These are phyloP conservation scores for Nitzschia sp. DNA, from an alignment of 108 stramenopile species.

Conservation along the genomic window DNA sequence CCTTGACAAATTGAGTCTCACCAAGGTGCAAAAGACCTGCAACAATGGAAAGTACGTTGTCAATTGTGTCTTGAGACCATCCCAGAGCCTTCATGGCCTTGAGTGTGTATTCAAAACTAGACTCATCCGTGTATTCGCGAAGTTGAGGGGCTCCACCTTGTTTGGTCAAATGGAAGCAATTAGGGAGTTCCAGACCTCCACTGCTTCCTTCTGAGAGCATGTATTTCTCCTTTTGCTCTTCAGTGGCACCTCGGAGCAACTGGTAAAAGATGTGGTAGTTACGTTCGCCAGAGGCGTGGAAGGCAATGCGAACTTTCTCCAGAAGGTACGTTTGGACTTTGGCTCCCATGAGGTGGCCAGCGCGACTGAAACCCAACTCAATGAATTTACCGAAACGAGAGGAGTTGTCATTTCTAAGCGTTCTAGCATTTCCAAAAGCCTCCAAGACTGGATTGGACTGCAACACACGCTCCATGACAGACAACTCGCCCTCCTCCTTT, in stretches of 20 bases:
- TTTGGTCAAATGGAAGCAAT: constrained; percentile 80
- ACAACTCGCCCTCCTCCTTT: constrained; percentile 51
- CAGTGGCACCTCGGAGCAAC: constrained; percentile 81
- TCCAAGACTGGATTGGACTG: constrained; percentile 98
- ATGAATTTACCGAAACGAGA: constrained; percentile 99
- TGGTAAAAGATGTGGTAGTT: constrained; percentile 97
- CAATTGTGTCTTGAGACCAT: constrained; percentile 69
- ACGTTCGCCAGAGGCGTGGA: constrained; percentile 87
- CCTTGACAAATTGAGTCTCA: constrained; percentile 73
- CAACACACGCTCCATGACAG: constrained; percentile 92
- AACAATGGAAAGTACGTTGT: constrained; percentile 68
- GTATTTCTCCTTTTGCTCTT: constrained; percentile 81
- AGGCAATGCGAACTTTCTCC: constrained; percentile 94
- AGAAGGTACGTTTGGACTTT: constrained; percentile 94
- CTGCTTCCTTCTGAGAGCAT: constrained; percentile 76
- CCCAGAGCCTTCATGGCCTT: constrained; percentile 86
- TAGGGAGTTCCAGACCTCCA: constrained; percentile 71
- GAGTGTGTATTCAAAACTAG: constrained; percentile 80
- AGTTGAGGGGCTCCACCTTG: constrained; percentile 87
- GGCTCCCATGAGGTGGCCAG: constrained; percentile 89
- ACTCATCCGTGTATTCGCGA: constrained; percentile 87
- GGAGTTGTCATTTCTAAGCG: constrained; percentile 98
- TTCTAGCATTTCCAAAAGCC: constrained; percentile 99
- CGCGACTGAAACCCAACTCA: constrained; percentile 90
- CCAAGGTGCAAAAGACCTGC: constrained; percentile 92